Evolutionary conservation across 2,329 filamentous ascomycete genomes (phyloP).

Genomic region (Diplodia scrobiculata): DNA sequence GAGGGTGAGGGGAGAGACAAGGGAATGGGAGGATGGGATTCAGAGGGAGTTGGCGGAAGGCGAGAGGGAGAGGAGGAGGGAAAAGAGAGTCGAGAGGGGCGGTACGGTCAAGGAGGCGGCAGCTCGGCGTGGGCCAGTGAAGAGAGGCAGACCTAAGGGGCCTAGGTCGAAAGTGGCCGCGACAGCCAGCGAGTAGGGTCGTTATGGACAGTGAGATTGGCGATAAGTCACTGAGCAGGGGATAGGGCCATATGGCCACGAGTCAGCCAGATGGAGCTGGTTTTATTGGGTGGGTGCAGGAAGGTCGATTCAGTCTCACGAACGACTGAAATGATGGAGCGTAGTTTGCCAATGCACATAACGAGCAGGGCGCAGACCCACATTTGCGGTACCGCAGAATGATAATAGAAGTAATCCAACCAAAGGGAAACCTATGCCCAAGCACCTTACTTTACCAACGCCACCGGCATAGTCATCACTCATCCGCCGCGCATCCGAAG

Average conservation of each 20-base stretch:
- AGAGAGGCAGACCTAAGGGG: background rate
- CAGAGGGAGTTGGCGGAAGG: background rate
- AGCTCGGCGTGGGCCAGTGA: background rate
- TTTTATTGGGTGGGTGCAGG: background rate
- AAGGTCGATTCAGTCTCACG: background rate
- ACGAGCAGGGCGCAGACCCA: background rate
- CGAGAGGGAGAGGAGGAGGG: conserved; percentile 3
- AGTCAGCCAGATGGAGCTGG: background rate
- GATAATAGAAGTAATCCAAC: background rate
- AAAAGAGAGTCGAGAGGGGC: background rate
- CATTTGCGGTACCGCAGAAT: background rate
- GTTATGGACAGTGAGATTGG: too few relatives aligned
- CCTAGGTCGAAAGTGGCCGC: too few relatives aligned
- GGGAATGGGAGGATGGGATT: conserved; percentile 1
- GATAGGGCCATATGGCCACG: too few relatives aligned
- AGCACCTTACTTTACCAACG: background rate
- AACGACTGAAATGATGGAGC: background rate
- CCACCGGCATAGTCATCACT: background rate
- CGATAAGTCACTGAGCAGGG: background rate
- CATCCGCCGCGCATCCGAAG: background rate
- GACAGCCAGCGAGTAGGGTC: too few relatives aligned
- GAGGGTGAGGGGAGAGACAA: background rate
- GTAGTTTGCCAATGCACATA: background rate
- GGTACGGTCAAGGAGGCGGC: background rate
- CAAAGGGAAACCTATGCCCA: background rate